Evolutionary conservation across 768 basidiomycete genomes (phyloP), one percentile per base, ranked within the genome.

Genomic region (Tricholoma matsutake): DNA sequence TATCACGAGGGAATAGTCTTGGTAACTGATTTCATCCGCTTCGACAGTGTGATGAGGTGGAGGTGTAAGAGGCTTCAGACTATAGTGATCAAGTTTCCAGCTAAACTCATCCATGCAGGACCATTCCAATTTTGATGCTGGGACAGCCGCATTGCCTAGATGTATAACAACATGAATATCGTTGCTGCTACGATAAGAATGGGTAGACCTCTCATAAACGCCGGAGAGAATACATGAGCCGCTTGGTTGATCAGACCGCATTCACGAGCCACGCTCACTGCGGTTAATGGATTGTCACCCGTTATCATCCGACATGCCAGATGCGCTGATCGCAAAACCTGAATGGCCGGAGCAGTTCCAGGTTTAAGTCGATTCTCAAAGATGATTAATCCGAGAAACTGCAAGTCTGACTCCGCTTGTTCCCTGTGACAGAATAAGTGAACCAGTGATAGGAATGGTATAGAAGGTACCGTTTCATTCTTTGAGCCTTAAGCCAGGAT

Each of bases 301-400:
- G 97, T 99, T 55, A 97, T 96, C 97, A 99, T 98, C 64, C 96
- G 82, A 68, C 94, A 96, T 18, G 94, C 91, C 37, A 99, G 76
- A 75, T 98, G 94, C 1, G 97, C 97, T 1, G 83, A 81, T 56
- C 95, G 87, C 14, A 99, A 81, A 0, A 88, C 87, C 62, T 94
- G 89, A 49, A 99, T 97, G 6, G 91, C 94, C 32, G 94, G 89
- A 0, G 92, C 79, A 0, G 96, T 98, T 7, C 91, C 94, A 4
- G 90, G 86, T 68, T 99, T 99, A 62, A 99, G 78, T 75, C 96
- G 92, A 77, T 99, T 99, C 74, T 99, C 97, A 68, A 99, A 99
- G 62, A 99, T 96, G 68, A 98, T 88, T 35, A 99, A 78, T 2
- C 97, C 97, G 14, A 98, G 83, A 78, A 99, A 99, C 59, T 86